Evolutionary conservation across 2,329 filamentous ascomycete genomes (phyloP).

Genomic region (Escovopsis weberi): DNA sequence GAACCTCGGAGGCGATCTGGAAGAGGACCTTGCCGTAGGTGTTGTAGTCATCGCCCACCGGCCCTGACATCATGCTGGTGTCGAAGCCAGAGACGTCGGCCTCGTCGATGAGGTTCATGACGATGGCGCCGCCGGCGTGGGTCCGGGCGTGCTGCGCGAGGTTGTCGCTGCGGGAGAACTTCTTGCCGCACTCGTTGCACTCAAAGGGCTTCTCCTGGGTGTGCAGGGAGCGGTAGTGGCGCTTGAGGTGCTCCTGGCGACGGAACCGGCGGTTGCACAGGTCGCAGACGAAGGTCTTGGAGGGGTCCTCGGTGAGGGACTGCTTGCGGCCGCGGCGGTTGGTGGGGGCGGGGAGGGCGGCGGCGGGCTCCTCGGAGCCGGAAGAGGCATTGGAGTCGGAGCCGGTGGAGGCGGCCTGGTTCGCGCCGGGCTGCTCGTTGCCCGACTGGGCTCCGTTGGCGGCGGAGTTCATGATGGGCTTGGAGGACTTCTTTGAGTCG

Average conservation of each 20-base stretch:
- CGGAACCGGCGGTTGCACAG: slow-evolving; percentile 95
- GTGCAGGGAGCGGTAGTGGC: slow-evolving; percentile 95
- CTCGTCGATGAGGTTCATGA: slow-evolving; percentile 76
- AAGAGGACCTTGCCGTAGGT: slow-evolving; percentile 66
- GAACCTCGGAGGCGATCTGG: slow-evolving; percentile 61
- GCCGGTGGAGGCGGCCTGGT: slow-evolving; percentile 21
- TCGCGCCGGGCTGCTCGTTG: slow-evolving; percentile 21
- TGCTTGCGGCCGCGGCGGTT: slow-evolving; percentile 97
- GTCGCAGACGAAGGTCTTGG: slow-evolving; percentile 95
- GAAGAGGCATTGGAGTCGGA: slow-evolving; percentile 25
- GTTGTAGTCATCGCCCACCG: slow-evolving; percentile 46
- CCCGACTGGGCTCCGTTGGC: slow-evolving; percentile 20
- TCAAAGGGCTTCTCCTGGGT: slow-evolving; percentile 98
- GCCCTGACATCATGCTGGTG: slow-evolving; percentile 27
- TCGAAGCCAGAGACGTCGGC: slow-evolving; percentile 36
- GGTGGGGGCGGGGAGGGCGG: slow-evolving; percentile 39
- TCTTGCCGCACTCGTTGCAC: slow-evolving; percentile 96
- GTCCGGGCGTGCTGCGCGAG: slow-evolving; percentile 90
- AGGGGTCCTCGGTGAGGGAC: slow-evolving; percentile 91
- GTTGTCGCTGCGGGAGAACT: slow-evolving; percentile 97
- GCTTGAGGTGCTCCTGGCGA: slow-evolving; percentile 95
- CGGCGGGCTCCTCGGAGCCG: slow-evolving; percentile 31
- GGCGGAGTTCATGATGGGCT: slow-evolving; percentile 28
- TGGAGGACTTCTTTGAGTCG: slow-evolving; percentile 29
- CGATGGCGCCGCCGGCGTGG: slow-evolving; percentile 76